phyloP scores from a whole-genome alignment of 176 grass and related monocot genomes.

The Oryza glumipatula region DNA sequence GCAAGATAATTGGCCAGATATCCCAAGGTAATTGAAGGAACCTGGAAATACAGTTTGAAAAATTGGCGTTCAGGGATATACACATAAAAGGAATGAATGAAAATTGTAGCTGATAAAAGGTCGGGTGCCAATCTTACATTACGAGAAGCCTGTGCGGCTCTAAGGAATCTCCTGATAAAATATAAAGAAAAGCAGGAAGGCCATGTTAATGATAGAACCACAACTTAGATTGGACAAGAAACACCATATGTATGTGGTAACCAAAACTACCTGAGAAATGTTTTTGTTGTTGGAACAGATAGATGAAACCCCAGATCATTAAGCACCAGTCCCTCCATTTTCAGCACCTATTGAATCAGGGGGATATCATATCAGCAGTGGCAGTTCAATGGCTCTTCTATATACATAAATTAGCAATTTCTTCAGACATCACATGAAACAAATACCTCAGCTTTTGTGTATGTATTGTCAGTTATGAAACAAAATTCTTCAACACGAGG shows the following conservation, averaged over 20 bases:
- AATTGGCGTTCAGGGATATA: slow-evolving; percentile 28
- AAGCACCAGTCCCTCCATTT: slow-evolving; percentile 78
- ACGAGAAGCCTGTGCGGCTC: slow-evolving; percentile 66
- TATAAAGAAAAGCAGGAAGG: slow-evolving; percentile 30
- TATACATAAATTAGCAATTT: slow-evolving; percentile 20
- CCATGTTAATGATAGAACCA: slow-evolving; percentile 25
- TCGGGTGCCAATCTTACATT: slow-evolving; percentile 58
- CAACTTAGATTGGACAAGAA: slow-evolving; percentile 27
- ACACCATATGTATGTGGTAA: slow-evolving; percentile 18
- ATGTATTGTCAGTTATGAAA: slow-evolving; percentile 84
- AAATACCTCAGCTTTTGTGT: slow-evolving; percentile 74
- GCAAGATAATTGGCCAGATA: slow-evolving; percentile 82
- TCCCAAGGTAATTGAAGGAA: slow-evolving; percentile 42
- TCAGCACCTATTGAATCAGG: slow-evolving; percentile 66
- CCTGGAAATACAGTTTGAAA: slow-evolving; percentile 52
- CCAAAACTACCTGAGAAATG: slow-evolving; percentile 75
- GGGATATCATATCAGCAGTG: slow-evolving; percentile 31
- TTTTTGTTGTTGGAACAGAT: slow-evolving; percentile 79
- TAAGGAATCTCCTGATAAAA: slow-evolving; percentile 84
- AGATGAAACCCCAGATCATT: slow-evolving; percentile 67
- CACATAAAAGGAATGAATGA: slow-evolving; percentile 6
- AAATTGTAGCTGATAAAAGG: slow-evolving; percentile 30
- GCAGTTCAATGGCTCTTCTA: slow-evolving; percentile 25
- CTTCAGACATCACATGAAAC: slow-evolving; percentile 7
- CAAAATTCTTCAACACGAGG: slow-evolving; percentile 82